Evolutionary conservation across 148 eudicot genomes (phyloP).

Genomic region (Rhododendron kiyosumense): DNA sequence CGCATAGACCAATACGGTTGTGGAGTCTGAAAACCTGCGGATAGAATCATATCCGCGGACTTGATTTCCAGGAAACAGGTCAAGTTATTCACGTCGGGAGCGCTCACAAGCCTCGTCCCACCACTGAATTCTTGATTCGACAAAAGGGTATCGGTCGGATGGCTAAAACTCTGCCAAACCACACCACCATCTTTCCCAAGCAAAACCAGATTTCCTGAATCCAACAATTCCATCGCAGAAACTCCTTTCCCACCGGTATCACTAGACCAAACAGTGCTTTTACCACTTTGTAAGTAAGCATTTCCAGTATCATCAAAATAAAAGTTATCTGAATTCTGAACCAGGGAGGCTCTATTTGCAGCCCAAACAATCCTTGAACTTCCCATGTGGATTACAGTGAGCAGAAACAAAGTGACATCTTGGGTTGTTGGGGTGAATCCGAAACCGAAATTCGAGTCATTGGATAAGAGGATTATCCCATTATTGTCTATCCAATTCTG

Average conservation of each 20-base stretch:
- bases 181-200: conserved; percentile 39
- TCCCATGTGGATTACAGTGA: conserved; percentile 49
- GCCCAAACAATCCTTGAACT: conserved; percentile 65
- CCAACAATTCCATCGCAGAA: conserved; percentile 46
- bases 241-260: conserved; percentile 58
- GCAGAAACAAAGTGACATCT: conserved; percentile 55
- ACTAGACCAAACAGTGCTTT: conserved; percentile 56
- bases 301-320: conserved; percentile 49
- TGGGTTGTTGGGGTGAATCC: conserved; percentile 56
- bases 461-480: conserved; percentile 70
- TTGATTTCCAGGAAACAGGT: conserved; percentile 61
- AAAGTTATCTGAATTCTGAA: conserved; percentile 56
- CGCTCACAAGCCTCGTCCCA: conserved; percentile 70
- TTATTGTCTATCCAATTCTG: conserved; percentile 73
- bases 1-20: conserved; percentile 86
- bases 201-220: conserved; percentile 74
- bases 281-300: conserved; percentile 46
- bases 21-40: conserved; percentile 49
- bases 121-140: conserved; percentile 53
- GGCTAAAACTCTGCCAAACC: conserved; percentile 79
- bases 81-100: conserved; percentile 36
- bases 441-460: conserved; percentile 56
- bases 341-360: conserved; percentile 60
- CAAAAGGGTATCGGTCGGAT: conserved; percentile 77
- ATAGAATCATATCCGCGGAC: conserved; percentile 64